A percentile compares a stretch with the other conserved stretches of the same genome.
These are phyloP conservation scores for Penicillium verhagenii DNA, from an alignment of 495 filamentous ascomycete species.

Conservation along the genomic window DNA sequence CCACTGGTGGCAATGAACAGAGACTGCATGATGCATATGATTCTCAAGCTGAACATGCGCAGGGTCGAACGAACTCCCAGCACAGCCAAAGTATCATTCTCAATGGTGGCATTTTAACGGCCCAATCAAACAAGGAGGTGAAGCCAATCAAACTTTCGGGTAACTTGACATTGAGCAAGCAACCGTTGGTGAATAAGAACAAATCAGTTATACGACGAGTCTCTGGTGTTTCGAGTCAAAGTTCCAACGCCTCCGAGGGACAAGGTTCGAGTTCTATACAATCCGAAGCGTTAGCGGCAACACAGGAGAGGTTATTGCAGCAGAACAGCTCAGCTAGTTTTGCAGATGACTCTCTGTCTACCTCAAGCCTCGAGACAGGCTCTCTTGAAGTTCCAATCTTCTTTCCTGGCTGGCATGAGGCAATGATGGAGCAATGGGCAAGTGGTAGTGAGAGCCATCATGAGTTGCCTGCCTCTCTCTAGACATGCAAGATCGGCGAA, in stretches of 20 bases:
- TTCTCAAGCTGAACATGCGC: background rate
- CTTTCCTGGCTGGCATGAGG: slow-evolving; percentile 25
- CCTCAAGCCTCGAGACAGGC: background rate
- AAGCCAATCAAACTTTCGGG: no score
- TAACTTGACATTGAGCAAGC: background rate
- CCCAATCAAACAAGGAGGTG: no score
- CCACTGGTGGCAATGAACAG: background rate
- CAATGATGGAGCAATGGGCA: slow-evolving; percentile 19
- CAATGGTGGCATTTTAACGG: background rate
- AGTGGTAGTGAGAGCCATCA: background rate
- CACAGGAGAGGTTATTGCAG: slow-evolving; percentile 7
- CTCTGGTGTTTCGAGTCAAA: background rate
- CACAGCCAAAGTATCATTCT: background rate
- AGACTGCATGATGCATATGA: background rate
- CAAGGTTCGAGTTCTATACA: background rate
- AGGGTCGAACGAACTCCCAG: background rate
- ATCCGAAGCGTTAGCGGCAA: slow-evolving; percentile 3
- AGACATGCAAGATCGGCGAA: no score
- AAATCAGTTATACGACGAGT: background rate
- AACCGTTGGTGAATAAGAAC: background rate
- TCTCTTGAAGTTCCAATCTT: slow-evolving; percentile 19
- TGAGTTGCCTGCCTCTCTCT: no score
- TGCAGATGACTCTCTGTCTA: no score
- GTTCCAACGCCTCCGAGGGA: background rate
- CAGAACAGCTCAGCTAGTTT: no score